phyloP scores from a whole-genome alignment of 1,139 yeast species.

The Blastobotrys petasosporus region DNA sequence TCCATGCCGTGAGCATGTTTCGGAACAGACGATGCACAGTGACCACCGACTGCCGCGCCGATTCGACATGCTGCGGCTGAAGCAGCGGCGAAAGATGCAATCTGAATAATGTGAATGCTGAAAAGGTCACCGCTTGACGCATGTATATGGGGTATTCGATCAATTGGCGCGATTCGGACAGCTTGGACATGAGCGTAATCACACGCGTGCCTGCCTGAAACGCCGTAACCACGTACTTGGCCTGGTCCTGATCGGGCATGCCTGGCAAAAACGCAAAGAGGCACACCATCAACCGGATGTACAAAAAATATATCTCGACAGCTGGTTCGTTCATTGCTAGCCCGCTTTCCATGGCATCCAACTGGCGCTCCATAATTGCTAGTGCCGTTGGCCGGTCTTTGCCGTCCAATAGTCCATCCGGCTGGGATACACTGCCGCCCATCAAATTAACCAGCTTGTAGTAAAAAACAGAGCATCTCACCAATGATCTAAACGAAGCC shows the following conservation, averaged over 20 bases:
- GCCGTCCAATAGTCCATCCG: conserved; percentile 87
- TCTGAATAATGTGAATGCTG: conserved; percentile 74
- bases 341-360: conserved; percentile 62
- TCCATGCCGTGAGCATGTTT: conserved; percentile 88
- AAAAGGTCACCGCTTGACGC: conserved; percentile 76
- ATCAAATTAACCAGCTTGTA: conserved; percentile 76
- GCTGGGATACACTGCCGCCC: conserved; percentile 84
- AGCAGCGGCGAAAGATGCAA: conserved; percentile 75
- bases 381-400: conserved; percentile 75
- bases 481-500: conserved; percentile 60
- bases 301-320: conserved; percentile 74
- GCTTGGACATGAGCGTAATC: conserved; percentile 67
- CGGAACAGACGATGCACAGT: conserved; percentile 84
- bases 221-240: conserved; percentile 75
- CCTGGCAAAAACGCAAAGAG: conserved; percentile 90
- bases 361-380: conserved; percentile 68
- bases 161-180: conserved; percentile 60
- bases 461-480: conserved; percentile 74
- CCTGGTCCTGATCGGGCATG: conserved; percentile 83
- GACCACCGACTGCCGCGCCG: conserved; percentile 88
- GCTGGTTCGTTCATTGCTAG: conserved; percentile 56
- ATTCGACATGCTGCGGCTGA: conserved; percentile 71
- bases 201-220: conserved; percentile 77
- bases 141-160: conserved; percentile 84
- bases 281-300: conserved; percentile 75